Evolutionary conservation across 257 asterid species (phyloP).

Genomic region (Solanum sejunctum): DNA sequence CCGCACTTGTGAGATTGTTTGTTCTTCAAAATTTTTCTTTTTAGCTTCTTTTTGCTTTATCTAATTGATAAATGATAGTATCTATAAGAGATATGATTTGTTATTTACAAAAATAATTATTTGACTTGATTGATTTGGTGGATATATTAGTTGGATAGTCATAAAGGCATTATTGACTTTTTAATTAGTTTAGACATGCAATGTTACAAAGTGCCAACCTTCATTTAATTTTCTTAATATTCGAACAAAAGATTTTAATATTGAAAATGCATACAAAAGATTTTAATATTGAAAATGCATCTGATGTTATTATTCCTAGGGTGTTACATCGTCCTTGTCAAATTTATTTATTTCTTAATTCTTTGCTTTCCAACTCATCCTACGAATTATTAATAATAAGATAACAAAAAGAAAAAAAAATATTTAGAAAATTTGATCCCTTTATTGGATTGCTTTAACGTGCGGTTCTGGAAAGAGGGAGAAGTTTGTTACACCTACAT

Average conservation of each 20-base stretch:
- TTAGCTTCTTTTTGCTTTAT: too few relatives aligned
- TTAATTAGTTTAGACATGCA: neutral
- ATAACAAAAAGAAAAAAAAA: neutral
- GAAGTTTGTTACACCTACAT: neutral
- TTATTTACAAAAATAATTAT: neutral
- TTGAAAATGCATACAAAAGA: neutral
- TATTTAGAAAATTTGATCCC: neutral
- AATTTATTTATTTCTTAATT: neutral
- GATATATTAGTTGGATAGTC: neutral
- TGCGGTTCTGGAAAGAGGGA: neutral
- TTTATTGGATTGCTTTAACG: neutral
- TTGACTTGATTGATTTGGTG: neutral
- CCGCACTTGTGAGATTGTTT: too few relatives aligned
- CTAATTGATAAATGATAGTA: neutral
- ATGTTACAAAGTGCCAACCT: neutral
- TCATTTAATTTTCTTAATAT: neutral
- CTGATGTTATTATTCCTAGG: neutral
- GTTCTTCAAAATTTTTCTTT: too few relatives aligned
- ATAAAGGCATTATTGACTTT: neutral
- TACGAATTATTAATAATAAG: neutral
- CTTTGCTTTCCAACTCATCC: neutral
- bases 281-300: too few relatives aligned
- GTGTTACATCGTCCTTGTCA: neutral
- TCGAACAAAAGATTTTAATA: neutral
- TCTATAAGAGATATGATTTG: neutral